A percentile compares a stretch with the other conserved stretches of the same genome.
phyloP scores from a whole-genome alignment of 140 eudicot genomes.

The Oenanthe javanica region DNA sequence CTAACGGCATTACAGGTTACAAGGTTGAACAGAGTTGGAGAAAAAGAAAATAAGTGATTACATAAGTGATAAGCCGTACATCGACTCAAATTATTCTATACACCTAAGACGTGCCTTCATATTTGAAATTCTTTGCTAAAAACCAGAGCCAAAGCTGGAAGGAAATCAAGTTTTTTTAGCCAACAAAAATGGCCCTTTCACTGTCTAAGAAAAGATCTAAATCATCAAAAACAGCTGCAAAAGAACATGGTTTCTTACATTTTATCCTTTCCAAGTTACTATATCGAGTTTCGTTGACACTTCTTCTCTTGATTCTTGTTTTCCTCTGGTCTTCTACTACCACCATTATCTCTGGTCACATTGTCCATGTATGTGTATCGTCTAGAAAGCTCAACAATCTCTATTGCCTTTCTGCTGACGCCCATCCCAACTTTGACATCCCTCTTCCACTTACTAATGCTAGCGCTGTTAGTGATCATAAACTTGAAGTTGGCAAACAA shows the following conservation, averaged over 20 bases:
- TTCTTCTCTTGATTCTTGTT: slow-evolving; percentile 50
- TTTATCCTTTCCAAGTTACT: slow-evolving; percentile 33
- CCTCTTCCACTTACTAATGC: slow-evolving; percentile 37
- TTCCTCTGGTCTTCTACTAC: slow-evolving; percentile 66
- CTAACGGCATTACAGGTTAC: no score
- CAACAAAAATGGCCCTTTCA: slow-evolving; percentile 46
- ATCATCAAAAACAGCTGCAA: slow-evolving; percentile 26
- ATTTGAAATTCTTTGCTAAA: slow-evolving; percentile 24
- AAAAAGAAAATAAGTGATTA: no score
- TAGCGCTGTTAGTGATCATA: slow-evolving; percentile 17
- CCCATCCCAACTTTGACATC: slow-evolving; percentile 52
- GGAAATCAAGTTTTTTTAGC: not conserved
- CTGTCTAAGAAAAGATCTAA: slow-evolving; percentile 44
- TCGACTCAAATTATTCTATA: no score
- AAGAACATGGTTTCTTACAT: slow-evolving; percentile 18
- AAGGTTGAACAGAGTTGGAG: no score
- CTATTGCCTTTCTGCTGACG: slow-evolving; percentile 71
- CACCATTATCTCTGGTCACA: slow-evolving; percentile 57
- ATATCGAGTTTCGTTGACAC: slow-evolving; percentile 44
- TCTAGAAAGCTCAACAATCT: slow-evolving; percentile 69
- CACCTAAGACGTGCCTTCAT: no score
- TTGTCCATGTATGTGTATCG: slow-evolving; percentile 72
- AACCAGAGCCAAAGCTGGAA: slow-evolving; percentile 20
- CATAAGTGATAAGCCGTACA: no score
- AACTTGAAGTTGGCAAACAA: slow-evolving; percentile 5